Evolutionary conservation across 306 rosid species (phyloP).

Genomic region (Prosopis cineraria): DNA sequence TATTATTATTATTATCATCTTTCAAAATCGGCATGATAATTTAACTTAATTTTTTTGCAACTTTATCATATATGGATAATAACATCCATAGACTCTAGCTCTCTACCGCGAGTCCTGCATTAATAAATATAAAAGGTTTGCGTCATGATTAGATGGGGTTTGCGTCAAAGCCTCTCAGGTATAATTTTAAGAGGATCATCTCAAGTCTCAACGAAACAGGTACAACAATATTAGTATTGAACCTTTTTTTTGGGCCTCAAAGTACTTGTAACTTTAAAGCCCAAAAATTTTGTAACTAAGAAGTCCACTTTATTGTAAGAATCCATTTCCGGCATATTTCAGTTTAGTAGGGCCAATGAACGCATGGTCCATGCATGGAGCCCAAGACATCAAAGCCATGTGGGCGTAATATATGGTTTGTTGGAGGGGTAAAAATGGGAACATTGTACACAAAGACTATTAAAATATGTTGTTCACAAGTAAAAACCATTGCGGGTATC

Average conservation of each 20-base stretch:
- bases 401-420: not conserved
- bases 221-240: too few relatives aligned
- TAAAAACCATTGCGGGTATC: too few relatives aligned
- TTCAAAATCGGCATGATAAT: too few relatives aligned
- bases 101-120: not conserved
- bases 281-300: not conserved
- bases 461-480: too few relatives aligned
- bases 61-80: too few relatives aligned
- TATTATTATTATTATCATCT: too few relatives aligned
- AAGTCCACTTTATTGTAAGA: not conserved
- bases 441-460: too few relatives aligned
- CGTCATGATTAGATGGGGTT: not conserved
- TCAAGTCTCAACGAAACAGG: too few relatives aligned
- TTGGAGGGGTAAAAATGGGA: too few relatives aligned
- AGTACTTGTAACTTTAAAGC: not conserved
- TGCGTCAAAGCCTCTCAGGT: not conserved
- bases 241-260: not conserved
- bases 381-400: not conserved
- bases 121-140: not conserved
- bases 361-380: not conserved
- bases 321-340: not conserved
- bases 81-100: too few relatives aligned
- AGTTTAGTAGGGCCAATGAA: not conserved
- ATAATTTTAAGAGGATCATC: too few relatives aligned
- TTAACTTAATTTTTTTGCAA: too few relatives aligned